Conservation (phyloP, 1,284 basidiomycete species). For the Tilletia indica region DNA sequence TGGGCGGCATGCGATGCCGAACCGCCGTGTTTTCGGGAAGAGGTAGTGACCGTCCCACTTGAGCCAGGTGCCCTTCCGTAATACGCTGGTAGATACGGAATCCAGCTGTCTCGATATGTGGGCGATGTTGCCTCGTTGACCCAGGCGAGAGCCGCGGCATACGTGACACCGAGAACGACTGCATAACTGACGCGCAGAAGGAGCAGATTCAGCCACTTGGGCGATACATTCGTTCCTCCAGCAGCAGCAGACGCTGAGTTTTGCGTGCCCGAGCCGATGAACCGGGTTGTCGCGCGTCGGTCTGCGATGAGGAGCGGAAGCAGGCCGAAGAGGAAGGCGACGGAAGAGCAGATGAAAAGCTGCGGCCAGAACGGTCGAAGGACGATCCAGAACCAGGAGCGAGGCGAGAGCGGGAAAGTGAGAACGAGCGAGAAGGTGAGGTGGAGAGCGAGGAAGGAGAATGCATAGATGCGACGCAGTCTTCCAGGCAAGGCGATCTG, state of each 20-base stretch:
- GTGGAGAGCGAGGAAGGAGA: constrained; percentile 1
- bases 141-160: constrained; percentile 1
- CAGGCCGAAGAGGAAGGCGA: constrained; percentile 6
- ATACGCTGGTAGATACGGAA: constrained; percentile 11
- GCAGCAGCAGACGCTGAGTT: not conserved
- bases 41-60: not conserved
- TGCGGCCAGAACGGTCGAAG: constrained; percentile 1
- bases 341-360: not conserved
- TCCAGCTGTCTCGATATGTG: constrained; percentile 9
- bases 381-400: constrained; percentile 1
- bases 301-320: constrained; percentile 1
- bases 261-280: not conserved
- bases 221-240: not conserved
- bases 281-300: not conserved
- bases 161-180: not conserved
- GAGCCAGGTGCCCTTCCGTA: not conserved
- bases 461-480: not conserved
- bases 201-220: not conserved
- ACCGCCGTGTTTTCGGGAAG: not conserved
- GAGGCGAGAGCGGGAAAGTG: constrained; percentile 9
- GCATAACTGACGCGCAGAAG: constrained; percentile 10
- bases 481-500: constrained; percentile 11
- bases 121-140: constrained; percentile 7
- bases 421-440: constrained; percentile 5
- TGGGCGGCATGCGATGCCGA: not conserved